These are phyloP conservation scores for Didymosphaeria variabile DNA, from an alignment of 2,329 filamentous ascomycete species.

Conservation along the genomic window DNA sequence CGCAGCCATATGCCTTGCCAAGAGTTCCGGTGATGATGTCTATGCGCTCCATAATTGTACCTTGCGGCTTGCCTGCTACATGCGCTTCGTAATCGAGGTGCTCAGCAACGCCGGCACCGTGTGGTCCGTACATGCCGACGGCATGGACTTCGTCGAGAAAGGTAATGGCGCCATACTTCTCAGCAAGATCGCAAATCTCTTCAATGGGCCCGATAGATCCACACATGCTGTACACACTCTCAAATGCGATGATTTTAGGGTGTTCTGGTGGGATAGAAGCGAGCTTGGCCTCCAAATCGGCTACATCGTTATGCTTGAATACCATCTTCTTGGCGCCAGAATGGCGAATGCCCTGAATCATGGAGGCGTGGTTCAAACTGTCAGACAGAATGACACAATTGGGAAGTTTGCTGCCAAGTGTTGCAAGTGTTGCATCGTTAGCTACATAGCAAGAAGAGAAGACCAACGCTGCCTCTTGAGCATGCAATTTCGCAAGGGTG, in stretches of 20 bases:
- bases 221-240: constrained; percentile 99
- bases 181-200: constrained; percentile 92
- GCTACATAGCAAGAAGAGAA: constrained; percentile 99
- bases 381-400: constrained; percentile 98
- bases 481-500: constrained; percentile 85
- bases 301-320: constrained; percentile 98
- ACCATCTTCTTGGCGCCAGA: constrained; percentile 97
- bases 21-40: constrained; percentile 98
- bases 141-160: constrained; percentile 99
- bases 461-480: constrained; percentile 90
- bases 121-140: constrained; percentile 98
- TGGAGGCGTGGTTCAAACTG: constrained; percentile 96
- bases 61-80: constrained; percentile 73
- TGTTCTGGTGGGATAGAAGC: constrained; percentile 83
- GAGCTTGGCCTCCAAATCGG: constrained; percentile 86
- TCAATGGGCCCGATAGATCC: constrained; percentile 96
- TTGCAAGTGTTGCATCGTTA: constrained; percentile 96
- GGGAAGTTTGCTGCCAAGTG: constrained; percentile 94
- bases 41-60: constrained; percentile 92
- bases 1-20: constrained; percentile 96
- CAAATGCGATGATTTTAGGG: constrained; percentile 98
- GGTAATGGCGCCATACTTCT: constrained; percentile 97
- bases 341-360: constrained; percentile 99
- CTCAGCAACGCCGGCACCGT: constrained; percentile 94
- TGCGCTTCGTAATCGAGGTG: constrained; percentile 95